Evolutionary conservation across 2,329 filamentous ascomycete species (phyloP), one percentile per base, ranked within the genome.

Genomic region (Pseudogymnoascus sp.): DNA sequence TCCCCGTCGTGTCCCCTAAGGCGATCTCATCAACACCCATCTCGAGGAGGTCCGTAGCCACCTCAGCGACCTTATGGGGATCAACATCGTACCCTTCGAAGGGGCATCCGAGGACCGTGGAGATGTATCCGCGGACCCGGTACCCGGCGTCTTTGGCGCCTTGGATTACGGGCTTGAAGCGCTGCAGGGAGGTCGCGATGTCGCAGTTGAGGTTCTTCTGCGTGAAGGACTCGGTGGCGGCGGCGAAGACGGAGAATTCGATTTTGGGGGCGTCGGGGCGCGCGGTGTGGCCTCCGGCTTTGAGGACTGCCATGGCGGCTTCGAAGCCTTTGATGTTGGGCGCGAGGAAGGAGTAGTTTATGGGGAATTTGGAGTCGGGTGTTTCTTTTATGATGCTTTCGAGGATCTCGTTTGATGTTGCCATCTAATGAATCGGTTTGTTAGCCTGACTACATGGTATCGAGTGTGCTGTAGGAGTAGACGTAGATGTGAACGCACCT

Each of bases 21-120:
- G 89, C 90, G 68, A 97, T 92, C 79, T 96, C 91, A 71, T 96
- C 91, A 18, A 91, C 92, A 16, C 92, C 92, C 80, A 93, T 90
- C 71, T 92, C 89, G 1, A 96, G 80, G 59, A 96, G 77, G 70
- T 79, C 85, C 65, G 79, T 82, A 0, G 89, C 87, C 50, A 89
- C 84, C 67, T 88, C 82, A 0, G 85, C 85, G 0, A 89, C 86
- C 66, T 77, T 79, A 70, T 82, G 80, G 33, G 85, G 85, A 68
- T 86, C 78, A 2, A 88, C 85, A 62, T 86, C 82, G 72, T 80
- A 80, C 2, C 86, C 86, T 68, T 87, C 85, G 66, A 88, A 94
- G 0, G 91, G 91, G 67, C 91, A 95, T 1, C 89, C 89, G 5
- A 95, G 79, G 0, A 91, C 90, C 11, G 91, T 88, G 1, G 87